These are phyloP conservation scores for Saprolegnia diclina DNA, from an alignment of 352 stramenopile genomes.

Conservation along the genomic window DNA sequence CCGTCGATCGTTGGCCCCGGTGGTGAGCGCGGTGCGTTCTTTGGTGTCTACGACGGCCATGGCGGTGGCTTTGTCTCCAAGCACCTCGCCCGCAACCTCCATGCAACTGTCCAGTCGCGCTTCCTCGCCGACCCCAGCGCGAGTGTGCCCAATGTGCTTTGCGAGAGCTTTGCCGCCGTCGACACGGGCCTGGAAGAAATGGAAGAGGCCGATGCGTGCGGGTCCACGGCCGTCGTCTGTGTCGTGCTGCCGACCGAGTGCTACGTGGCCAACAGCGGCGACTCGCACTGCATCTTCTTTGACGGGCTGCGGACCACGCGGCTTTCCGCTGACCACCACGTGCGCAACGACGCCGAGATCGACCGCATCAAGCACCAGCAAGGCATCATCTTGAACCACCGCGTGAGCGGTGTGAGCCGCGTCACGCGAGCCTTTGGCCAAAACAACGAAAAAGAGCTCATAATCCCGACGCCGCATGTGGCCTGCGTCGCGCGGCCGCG, in stretches of 20 bases:
- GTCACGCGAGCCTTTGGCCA: conserved; percentile 74
- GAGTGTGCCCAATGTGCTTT: background rate
- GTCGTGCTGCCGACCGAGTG: conserved; percentile 53
- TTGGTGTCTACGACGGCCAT: conserved; percentile 79
- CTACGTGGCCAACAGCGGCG: conserved; percentile 65
- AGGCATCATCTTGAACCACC: conserved; percentile 81
- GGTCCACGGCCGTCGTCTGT: conserved; percentile 71
- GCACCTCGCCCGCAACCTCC: conserved; percentile 67
- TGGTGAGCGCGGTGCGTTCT: conserved; percentile 65
- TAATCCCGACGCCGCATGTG: conserved; percentile 59
- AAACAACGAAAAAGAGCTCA: conserved; percentile 75
- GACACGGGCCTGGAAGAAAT: conserved; percentile 60
- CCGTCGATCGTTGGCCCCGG: conserved; percentile 54
- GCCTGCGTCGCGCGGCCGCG: conserved; percentile 36
- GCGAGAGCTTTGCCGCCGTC: conserved; percentile 38
- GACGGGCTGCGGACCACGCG: conserved; percentile 43
- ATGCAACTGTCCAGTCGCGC: conserved; percentile 39
- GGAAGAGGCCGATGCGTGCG: conserved; percentile 59
- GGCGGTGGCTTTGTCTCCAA: conserved; percentile 74
- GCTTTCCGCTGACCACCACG: conserved; percentile 71
- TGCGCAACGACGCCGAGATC: conserved; percentile 67
- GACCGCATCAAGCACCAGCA: conserved; percentile 64
- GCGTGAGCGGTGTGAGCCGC: conserved; percentile 59
- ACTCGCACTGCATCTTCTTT: conserved; percentile 70
- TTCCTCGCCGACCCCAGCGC: background rate